Evolutionary conservation across 148 eudicot species (phyloP).

Genomic region (Dianthus caryophyllus): DNA sequence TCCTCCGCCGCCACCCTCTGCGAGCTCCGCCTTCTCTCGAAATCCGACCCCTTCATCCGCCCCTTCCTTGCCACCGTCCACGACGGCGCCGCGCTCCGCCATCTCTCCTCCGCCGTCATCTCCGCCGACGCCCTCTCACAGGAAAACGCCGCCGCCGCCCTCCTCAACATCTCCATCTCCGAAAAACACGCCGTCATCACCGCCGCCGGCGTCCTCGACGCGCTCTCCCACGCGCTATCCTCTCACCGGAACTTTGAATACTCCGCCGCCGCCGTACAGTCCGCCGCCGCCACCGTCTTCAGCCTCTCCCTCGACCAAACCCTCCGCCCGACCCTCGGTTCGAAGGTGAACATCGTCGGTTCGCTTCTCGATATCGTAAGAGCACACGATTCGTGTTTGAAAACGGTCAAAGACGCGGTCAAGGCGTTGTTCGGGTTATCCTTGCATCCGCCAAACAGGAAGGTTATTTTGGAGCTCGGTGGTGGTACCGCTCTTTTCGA

Average conservation of each 20-base stretch:
- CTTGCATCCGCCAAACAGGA: conserved; percentile 44
- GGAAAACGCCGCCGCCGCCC: conserved; percentile 71
- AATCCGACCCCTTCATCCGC: conserved; percentile 59
- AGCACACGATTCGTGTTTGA: conserved; percentile 29
- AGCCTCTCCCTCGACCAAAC: conserved; percentile 44
- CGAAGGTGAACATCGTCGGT: conserved; percentile 59
- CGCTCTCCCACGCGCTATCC: conserved; percentile 65
- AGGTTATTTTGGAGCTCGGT: conserved; percentile 51
- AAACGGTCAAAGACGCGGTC: conserved; percentile 58
- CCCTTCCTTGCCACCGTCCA: conserved; percentile 54
- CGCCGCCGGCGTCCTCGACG: conserved; percentile 59
- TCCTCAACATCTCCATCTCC: conserved; percentile 74
- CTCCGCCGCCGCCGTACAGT: conserved; percentile 47
- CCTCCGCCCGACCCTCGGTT: conserved; percentile 58
- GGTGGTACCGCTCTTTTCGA: conserved; percentile 50
- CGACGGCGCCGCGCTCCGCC: conserved; percentile 41
- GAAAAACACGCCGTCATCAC: conserved; percentile 42
- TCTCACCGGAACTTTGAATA: conserved; percentile 22
- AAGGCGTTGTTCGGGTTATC: conserved; percentile 72
- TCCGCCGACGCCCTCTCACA: conserved; percentile 42
- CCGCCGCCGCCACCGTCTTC: conserved; percentile 61
- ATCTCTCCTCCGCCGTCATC: conserved; percentile 51
- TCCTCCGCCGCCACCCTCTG: conserved; percentile 64
- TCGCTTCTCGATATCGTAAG: conserved; percentile 54
- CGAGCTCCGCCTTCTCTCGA: conserved; percentile 73